Percentiles rank a stretch among this genome's conserved stretches.
These are phyloP conservation scores for Cladosporium sp. DNA, from an alignment of 2,329 filamentous ascomycete species.

Conservation along the genomic window DNA sequence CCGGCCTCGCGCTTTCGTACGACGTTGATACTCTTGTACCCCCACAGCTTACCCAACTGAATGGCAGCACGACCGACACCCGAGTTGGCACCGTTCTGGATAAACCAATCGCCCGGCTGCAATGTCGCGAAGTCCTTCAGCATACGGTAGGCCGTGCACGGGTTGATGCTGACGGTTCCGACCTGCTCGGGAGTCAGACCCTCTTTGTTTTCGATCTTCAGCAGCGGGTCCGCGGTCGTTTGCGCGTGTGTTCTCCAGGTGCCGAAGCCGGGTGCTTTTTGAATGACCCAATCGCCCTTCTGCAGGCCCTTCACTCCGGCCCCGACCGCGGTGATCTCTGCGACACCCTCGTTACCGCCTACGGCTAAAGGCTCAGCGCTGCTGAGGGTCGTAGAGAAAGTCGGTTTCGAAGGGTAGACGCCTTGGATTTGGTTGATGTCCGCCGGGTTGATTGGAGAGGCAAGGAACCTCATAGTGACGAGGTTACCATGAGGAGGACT, in stretches of 20 bases:
- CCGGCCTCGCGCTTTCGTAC: conserved; percentile 68
- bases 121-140: conserved; percentile 69
- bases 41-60: conserved; percentile 81
- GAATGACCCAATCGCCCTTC: conserved; percentile 91
- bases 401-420: conserved; percentile 82
- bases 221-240: conserved; percentile 53
- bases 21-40: conserved; percentile 84
- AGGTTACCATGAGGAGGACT: conserved; percentile 65
- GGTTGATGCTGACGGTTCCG: conserved; percentile 87
- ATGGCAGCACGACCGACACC: conserved; percentile 89
- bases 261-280: conserved; percentile 74
- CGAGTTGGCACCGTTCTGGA: conserved; percentile 95
- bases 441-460: conserved; percentile 90
- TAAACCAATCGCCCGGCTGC: conserved; percentile 80
- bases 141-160: conserved; percentile 91
- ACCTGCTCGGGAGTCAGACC: conserved; percentile 72
- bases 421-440: conserved; percentile 98
- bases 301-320: conserved; percentile 56
- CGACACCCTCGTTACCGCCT: conserved; percentile 87
- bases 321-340: conserved; percentile 74
- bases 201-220: conserved; percentile 65
- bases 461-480: conserved; percentile 80
- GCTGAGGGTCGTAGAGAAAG: conserved; percentile 70
- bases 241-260: conserved; percentile 93
- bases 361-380: conserved; percentile 72